phyloP scores from a whole-genome alignment of 2,329 filamentous ascomycete species.

The Raffaelea arxii region DNA sequence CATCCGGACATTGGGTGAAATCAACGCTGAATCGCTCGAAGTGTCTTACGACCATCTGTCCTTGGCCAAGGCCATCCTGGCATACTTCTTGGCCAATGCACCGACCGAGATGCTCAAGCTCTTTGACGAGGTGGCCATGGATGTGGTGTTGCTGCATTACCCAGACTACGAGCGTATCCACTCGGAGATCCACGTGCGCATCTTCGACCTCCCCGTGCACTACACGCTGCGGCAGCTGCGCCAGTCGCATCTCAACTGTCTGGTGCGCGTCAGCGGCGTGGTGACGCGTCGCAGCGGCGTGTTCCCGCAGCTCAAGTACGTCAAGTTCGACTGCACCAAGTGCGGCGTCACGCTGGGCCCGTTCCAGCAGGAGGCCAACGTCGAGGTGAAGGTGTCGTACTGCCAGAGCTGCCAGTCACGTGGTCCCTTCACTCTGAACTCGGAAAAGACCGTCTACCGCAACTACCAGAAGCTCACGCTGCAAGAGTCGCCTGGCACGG shows the following conservation, averaged over 20 bases:
- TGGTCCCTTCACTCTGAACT: conserved; percentile 91
- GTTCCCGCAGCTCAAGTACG: conserved; percentile 95
- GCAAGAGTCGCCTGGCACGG: conserved; percentile 93
- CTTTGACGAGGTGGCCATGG: conserved; percentile 94
- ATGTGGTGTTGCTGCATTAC: conserved; percentile 91
- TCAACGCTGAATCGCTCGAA: conserved; percentile 93
- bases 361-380: conserved; percentile 94
- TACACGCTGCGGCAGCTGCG: conserved; percentile 93
- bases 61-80: conserved; percentile 82
- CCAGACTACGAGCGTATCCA: conserved; percentile 97
- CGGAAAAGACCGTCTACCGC: conserved; percentile 94
- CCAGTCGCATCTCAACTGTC: conserved; percentile 90
- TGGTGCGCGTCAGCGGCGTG: conserved; percentile 89
- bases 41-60: conserved; percentile 92
- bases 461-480: conserved; percentile 98
- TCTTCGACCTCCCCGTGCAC: conserved; percentile 86
- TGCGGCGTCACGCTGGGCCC: conserved; percentile 87
- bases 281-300: conserved; percentile 91
- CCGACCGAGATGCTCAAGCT: conserved; percentile 92
- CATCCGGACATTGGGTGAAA: conserved; percentile 89
- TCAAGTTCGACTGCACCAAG: conserved; percentile 95
- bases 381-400: conserved; percentile 92
- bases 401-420: conserved; percentile 95
- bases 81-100: conserved; percentile 92
- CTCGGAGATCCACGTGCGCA: conserved; percentile 93